Base-by-base conservation (phyloP, 169 alveolate species). In the Cyclospora cayetanensis region DNA sequence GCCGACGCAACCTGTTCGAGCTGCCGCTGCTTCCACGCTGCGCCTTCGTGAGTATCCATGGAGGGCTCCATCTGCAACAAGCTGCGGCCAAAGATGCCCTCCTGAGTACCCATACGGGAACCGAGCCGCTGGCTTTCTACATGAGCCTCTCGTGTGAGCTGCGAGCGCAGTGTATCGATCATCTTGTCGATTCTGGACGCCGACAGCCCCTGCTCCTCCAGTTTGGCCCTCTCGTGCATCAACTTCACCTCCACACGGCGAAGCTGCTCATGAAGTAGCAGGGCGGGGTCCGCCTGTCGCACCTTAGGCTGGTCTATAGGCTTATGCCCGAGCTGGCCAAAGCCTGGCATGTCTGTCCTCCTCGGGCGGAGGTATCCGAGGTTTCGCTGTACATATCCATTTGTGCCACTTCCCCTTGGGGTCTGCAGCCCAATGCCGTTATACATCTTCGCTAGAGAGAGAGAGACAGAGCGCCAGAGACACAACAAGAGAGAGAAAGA, bases 331-430 rank as follows among this genome's bases (percentile, higher is more conserved):
- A 74, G 65, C n/a, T 39, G 63, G 1, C 70, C 77, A 1, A 63
- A 37, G 35, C 50, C 42, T 34, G 86, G 72, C 55, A 89, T 74
- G 70, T 92, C 95, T 63, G 80, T 92, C 27, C 74, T 70, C 29
- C 84, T 84, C 82, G 93, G 98, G 52, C 70, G 92, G 77, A 63
- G 93, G 83, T 92, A 95, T 0, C 97, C 94, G 65, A 96, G 76
- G 66, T 95, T 96, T 70, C 96, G 90, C 88, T 97, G 98, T 12
- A 97, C 95, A 82, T 96, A 96, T 3, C 99, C 99, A 66, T 96
- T 95, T 29, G 99, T 97, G 9, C 99, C 99, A 15, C 98, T 94
- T 37, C 99, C 99, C 60, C 98, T 92, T 5, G 97, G 96, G 37
- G 99, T 96, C 41, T 92, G 91, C 53, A 97, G 90, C 35, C 99